phyloP scores from a whole-genome alignment of 495 filamentous ascomycete genomes.

The Penicillium ochrochloron region DNA sequence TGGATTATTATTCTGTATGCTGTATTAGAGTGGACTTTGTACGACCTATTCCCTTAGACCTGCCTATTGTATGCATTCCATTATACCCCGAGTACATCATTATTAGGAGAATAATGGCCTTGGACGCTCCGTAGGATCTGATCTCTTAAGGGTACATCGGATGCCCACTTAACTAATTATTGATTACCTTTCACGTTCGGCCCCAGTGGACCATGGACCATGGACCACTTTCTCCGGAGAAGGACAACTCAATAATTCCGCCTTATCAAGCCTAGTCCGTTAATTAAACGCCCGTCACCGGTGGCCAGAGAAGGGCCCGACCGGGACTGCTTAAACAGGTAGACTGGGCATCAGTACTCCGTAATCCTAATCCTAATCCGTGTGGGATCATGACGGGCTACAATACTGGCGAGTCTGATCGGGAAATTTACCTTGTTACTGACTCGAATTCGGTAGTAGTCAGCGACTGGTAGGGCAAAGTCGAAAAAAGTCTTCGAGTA shows the following conservation, averaged over 20 bases:
- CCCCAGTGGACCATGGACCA: background rate
- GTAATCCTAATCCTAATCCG: background rate
- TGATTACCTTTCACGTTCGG: background rate
- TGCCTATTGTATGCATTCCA: background rate
- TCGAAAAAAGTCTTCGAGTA: background rate
- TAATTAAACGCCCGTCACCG: constrained; percentile 5
- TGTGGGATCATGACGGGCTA: background rate
- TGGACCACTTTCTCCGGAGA: constrained; percentile 1
- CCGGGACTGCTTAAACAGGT: constrained; percentile 2
- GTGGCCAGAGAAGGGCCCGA: constrained; percentile 1
- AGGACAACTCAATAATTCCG: background rate
- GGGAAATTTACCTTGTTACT: constrained; percentile 3
- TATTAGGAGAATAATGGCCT: too few species aligned
- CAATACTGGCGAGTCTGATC: background rate
- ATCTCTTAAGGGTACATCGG: background rate
- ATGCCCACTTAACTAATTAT: background rate
- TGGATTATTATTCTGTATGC: background rate
- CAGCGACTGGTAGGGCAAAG: background rate
- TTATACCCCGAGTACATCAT: background rate
- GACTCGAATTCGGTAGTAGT: background rate
- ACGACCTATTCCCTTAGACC: background rate
- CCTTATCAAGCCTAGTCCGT: constrained; percentile 2
- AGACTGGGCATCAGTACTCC: constrained; percentile 1
- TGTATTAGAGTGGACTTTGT: background rate
- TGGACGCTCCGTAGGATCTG: background rate